Evolutionary conservation across 2,329 filamentous ascomycete species (phyloP).

Genomic region (Ophiostoma sp.): DNA sequence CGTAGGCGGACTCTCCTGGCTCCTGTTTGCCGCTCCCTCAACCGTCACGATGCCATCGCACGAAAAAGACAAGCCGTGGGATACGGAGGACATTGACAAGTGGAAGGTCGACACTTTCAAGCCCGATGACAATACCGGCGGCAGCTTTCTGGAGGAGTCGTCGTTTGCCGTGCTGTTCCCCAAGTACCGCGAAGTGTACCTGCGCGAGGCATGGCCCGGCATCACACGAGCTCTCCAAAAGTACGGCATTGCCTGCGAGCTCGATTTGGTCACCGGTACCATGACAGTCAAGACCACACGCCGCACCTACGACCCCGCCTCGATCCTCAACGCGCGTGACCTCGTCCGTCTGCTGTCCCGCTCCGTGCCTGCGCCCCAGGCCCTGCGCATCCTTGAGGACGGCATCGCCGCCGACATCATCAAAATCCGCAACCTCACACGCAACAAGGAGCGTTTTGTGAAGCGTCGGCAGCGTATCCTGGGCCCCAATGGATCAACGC

Average conservation of each 20-base stretch:
- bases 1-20: too few relatives aligned
- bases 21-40: background rate
- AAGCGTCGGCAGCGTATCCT: slow-evolving; percentile 91
- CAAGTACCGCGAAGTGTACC: slow-evolving; percentile 91
- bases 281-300: slow-evolving; percentile 96
- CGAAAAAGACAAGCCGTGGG: slow-evolving; percentile 88
- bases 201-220: slow-evolving; percentile 88
- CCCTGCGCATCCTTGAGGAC: slow-evolving; percentile 90
- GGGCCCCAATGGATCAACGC: slow-evolving; percentile 81
- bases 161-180: slow-evolving; percentile 85
- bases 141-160: slow-evolving; percentile 87
- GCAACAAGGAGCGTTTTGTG: slow-evolving; percentile 92
- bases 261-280: slow-evolving; percentile 90
- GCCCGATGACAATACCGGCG: slow-evolving; percentile 74
- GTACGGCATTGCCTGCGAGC: slow-evolving; percentile 78
- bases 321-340: slow-evolving; percentile 89
- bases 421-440: slow-evolving; percentile 84
- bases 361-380: slow-evolving; percentile 88
- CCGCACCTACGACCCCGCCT: slow-evolving; percentile 85
- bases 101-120: slow-evolving; percentile 90
- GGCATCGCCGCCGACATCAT: slow-evolving; percentile 77
- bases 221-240: slow-evolving; percentile 85
- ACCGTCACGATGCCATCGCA: slow-evolving; percentile 67
- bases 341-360: slow-evolving; percentile 87
- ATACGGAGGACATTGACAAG: slow-evolving; percentile 94